These are phyloP conservation scores for Colletotrichum abscissum DNA, from an alignment of 2,329 filamentous ascomycete genomes.

Conservation along the genomic window DNA sequence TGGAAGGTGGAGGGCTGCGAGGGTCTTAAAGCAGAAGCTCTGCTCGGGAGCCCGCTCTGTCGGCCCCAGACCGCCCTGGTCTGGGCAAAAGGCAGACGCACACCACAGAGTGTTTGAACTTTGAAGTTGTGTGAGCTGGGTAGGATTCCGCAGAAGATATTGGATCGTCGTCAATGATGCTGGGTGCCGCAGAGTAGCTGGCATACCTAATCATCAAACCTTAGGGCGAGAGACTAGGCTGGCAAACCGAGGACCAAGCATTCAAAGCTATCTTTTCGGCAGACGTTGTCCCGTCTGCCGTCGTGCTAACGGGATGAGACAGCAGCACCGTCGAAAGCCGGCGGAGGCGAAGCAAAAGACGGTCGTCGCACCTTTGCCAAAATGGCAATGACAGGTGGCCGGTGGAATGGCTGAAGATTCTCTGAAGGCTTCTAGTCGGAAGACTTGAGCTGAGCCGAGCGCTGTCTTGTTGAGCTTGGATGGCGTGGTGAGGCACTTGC, in stretches of 20 bases:
- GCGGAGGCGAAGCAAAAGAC: neutral
- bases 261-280: neutral
- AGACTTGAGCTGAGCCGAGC: neutral
- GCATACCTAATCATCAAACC: neutral
- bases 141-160: neutral
- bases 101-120: neutral
- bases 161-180: neutral
- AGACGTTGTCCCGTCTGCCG: constrained; percentile 10
- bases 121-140: neutral
- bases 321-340: neutral
- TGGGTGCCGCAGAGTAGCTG: neutral
- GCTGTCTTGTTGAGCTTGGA: neutral
- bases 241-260: neutral
- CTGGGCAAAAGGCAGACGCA: neutral
- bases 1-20: constrained; percentile 26
- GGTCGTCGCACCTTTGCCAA: neutral
- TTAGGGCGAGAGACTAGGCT: constrained; percentile 4
- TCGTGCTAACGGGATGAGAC: neutral
- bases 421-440: constrained; percentile 7
- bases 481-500: neutral
- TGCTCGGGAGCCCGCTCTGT: constrained; percentile 24
- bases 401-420: constrained; percentile 1
- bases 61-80: constrained; percentile 23
- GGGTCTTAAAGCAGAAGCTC: constrained; percentile 29
- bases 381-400: neutral